Evolutionary conservation across 2,329 filamentous ascomycete genomes (phyloP), one percentile per base, ranked within the genome.

Genomic region (Periconia sp.): DNA sequence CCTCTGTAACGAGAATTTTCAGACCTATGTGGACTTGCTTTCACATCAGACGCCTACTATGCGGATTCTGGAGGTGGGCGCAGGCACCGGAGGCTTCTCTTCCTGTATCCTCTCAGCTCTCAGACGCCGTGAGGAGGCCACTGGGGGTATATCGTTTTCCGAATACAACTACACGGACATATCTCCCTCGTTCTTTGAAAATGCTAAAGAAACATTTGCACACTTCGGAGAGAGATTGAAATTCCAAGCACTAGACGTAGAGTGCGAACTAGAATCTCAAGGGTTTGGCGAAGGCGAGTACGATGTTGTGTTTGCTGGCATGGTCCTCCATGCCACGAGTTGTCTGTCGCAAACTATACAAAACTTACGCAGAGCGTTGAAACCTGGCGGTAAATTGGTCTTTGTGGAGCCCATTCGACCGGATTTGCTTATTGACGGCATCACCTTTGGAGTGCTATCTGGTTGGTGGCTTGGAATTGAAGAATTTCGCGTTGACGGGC

Each of bases 271-370:
- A 8, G 9, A 8, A 13, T 6, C 9, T 8, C 28, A 30, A 10
- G 43, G 48, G 2, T 43, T 44, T 2, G 26, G 41, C 17, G 17
- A 17, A n/a, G 24, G 28, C n/a, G 29, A 23, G 3, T 50, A 42
- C 37, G 50, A 59, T 36, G 11, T 59, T 10, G 38, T 52, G 10
- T 12, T 57, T 78, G 4, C 30, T 75, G 4, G 29, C 73, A 1
- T 43, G 66, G 16, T 76, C 12, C 23, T 60, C 4, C 55, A 55
- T 31, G 49, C 44, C 5, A 54, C 50, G 3, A 23, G 10, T 5
- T 29, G 47, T 17, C n/a, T 58, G 2, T 15, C 34, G 9, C 6
- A 11, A 2, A 42, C 47, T 12, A 21, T 57, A 10, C 10, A 15
- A 2, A 48, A 55, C 19, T 15, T 45, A 13, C 37, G 43, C 4